Evolutionary conservation across 108 stramenopile species (phyloP).

Genomic region (Craspedostauros australis): DNA sequence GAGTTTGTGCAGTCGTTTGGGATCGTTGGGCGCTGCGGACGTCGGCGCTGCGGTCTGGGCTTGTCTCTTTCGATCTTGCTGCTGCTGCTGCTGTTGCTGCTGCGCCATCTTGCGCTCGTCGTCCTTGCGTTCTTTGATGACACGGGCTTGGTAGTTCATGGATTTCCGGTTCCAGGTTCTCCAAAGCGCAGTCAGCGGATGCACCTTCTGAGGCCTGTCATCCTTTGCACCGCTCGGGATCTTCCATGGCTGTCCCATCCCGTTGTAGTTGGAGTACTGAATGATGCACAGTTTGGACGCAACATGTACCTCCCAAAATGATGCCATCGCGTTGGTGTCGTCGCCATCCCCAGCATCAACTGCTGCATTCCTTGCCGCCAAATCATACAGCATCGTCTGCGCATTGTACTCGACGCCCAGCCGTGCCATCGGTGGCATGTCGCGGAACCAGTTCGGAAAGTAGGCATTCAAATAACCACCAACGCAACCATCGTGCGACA

Average conservation of each 20-base stretch:
- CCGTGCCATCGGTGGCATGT: constrained; percentile 49
- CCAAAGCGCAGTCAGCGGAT: constrained; percentile 29
- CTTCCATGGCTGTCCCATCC: neutral
- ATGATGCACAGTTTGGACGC: constrained; percentile 51
- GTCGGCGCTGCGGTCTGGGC: constrained; percentile 7
- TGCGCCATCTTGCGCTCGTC: neutral
- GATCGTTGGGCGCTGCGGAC: constrained; percentile 8
- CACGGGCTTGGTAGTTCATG: constrained; percentile 22
- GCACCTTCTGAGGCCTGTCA: neutral
- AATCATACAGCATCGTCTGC: constrained; percentile 68
- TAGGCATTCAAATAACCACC: constrained; percentile 87
- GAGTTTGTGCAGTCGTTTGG: constrained; percentile 15
- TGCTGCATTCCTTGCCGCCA: too few relatives aligned
- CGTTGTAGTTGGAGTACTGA: constrained; percentile 52
- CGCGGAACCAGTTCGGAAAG: constrained; percentile 63
- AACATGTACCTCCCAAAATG: constrained; percentile 70
- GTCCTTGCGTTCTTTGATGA: constrained; percentile 14
- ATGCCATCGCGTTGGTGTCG: too few relatives aligned
- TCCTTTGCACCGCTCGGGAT: neutral
- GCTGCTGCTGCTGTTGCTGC: constrained; percentile 2
- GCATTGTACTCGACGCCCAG: constrained; percentile 79
- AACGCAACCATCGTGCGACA: constrained; percentile 78
- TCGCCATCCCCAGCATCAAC: constrained; percentile 30
- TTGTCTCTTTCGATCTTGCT: neutral
- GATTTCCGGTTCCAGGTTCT: constrained; percentile 30